These are phyloP conservation scores for Kodamaea kaohsiungensis DNA, from an alignment of 805 yeast genomes.

Conservation along the genomic window DNA sequence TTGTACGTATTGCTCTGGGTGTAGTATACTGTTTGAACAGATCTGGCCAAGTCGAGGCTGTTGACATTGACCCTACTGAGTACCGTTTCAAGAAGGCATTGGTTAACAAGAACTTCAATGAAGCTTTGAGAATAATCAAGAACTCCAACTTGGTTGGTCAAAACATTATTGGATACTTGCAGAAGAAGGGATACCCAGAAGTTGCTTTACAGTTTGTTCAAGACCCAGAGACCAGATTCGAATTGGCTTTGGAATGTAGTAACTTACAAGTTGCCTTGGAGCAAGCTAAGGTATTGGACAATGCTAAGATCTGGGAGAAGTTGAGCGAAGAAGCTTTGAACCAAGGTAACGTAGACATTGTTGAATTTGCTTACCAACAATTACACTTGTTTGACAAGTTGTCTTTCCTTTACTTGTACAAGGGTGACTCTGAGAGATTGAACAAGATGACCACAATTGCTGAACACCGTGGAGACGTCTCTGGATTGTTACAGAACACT, in stretches of 20 bases:
- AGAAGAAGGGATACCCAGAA: constrained; percentile 95
- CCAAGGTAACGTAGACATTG: constrained; percentile 86
- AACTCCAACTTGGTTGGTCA: constrained; percentile 94
- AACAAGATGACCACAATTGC: constrained; percentile 87
- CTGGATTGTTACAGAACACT: constrained; percentile 81
- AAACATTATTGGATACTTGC: constrained; percentile 91
- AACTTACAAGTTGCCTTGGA: constrained; percentile 82
- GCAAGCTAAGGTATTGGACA: constrained; percentile 80
- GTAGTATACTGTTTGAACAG: constrained; percentile 82
- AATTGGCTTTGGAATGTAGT: constrained; percentile 91
- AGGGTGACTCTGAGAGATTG: constrained; percentile 78
- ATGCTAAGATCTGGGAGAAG: constrained; percentile 71
- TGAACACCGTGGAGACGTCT: constrained; percentile 78
- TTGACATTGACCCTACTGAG: constrained; percentile 92
- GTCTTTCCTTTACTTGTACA: constrained; percentile 80
- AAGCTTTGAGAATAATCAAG: constrained; percentile 85
- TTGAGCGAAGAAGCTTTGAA: constrained; percentile 82
- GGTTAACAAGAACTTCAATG: constrained; percentile 85
- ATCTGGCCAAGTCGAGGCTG: constrained; percentile 75
- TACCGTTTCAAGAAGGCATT: constrained; percentile 93
- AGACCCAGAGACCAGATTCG: constrained; percentile 95
- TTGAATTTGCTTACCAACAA: constrained; percentile 87
- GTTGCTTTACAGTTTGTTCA: constrained; percentile 95
- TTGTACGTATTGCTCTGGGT: constrained; percentile 68
- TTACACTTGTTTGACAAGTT: constrained; percentile 84